Evolutionary conservation across 2,329 filamentous ascomycete genomes (phyloP), one percentile per base, ranked within the genome.

Genomic region (Diaporthe capsici): DNA sequence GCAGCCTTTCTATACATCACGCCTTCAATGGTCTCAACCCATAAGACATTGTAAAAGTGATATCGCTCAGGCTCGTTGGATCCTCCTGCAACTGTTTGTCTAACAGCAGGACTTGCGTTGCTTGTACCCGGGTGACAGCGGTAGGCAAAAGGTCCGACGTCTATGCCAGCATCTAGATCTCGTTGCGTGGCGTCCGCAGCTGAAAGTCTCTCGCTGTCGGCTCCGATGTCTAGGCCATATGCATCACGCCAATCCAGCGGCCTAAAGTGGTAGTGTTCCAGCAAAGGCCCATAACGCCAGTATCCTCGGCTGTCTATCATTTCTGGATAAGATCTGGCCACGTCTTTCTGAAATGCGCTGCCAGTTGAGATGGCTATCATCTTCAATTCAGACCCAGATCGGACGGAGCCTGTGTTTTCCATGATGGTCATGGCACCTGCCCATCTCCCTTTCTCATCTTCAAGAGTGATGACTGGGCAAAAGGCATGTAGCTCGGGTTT

Each of bases 361-460:
- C 61, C 61, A 22, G 61, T 65, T 17, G 39, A 65, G 61, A 65
- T 65, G 15, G 61, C 61, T 47, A 65, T 49, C 17, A 47, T 47
- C 4, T 34, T 13, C 4, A 47, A n/a, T 15, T 65, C 17, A 34
- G 17, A 22, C 25, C 61, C 61, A 31, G 61, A 0, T 15, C 15
- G 42, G 60, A 47, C 12, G 6, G 13, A 20, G 60, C 1, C 5
- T 15, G 0, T 31, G 25, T 44, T 2, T 13, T 63, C 39, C 60
- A 63, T 63, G n/a, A 47, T 12, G 8, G 60, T 20, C 60, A 63
- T 31, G 13, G 42, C 39, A 22, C 61, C 61, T 8, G 42, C 61
- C 42, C 61, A 65, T 49, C 61, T 47, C 8, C 61, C 61, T 7
- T 22, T 22, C 1, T 8, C 4, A 47, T 65, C 61, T 65, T 65